Conservation (phyloP, 805 yeast genomes). For the Metschnikowia kofuensis region DNA sequence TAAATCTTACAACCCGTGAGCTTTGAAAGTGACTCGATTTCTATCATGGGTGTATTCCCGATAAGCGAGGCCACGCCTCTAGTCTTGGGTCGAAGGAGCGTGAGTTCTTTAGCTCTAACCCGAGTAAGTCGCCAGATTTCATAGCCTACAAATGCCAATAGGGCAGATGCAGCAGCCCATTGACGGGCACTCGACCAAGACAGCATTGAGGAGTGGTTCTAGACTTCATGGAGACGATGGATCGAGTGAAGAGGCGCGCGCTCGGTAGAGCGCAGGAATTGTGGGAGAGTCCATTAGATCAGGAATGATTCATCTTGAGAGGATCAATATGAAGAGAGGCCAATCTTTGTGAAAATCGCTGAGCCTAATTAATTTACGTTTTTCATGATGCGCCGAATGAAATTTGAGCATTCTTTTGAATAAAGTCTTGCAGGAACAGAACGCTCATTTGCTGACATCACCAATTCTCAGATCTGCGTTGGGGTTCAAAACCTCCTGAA, state of each 20-base stretch:
- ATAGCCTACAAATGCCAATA: slow-evolving; percentile 10
- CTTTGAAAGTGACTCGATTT: slow-evolving; percentile 64
- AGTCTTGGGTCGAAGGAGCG: slow-evolving; percentile 20
- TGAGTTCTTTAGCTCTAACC: slow-evolving; percentile 4
- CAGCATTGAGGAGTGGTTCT: not conserved
- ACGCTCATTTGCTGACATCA: too few species aligned
- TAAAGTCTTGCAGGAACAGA: too few species aligned
- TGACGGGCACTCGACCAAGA: slow-evolving; percentile 6
- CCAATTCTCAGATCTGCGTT: too few species aligned
- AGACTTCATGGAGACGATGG: too few species aligned
- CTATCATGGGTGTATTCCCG: slow-evolving; percentile 87
- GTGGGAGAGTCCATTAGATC: too few species aligned
- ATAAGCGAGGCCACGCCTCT: slow-evolving; percentile 75
- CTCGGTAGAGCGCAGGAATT: not conserved
- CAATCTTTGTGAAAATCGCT: too few species aligned
- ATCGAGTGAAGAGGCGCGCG: not conserved
- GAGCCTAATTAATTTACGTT: too few species aligned
- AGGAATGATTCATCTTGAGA: too few species aligned
- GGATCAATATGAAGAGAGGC: too few species aligned
- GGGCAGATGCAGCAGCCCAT: slow-evolving; percentile 19
- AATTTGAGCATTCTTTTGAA: too few species aligned
- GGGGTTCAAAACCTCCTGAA: too few species aligned
- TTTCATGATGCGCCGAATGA: too few species aligned
- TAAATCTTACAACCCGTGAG: slow-evolving; percentile 78
- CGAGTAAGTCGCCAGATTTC: slow-evolving; percentile 9